phyloP scores from a whole-genome alignment of 2,329 filamentous ascomycete species.

The Ascochyta pisi region DNA sequence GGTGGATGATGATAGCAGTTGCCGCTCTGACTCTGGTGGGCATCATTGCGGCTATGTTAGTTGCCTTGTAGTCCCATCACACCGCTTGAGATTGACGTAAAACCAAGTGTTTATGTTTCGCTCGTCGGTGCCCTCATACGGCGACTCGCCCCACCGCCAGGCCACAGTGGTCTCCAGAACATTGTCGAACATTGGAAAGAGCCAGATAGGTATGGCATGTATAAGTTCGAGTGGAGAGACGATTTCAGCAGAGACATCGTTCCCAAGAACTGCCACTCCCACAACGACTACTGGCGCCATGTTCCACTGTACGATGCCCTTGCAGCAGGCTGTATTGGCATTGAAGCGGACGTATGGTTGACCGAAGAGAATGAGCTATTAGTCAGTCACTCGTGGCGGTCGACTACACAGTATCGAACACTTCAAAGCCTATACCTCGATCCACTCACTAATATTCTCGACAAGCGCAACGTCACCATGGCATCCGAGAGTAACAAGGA shows the following conservation, averaged over 20 bases:
- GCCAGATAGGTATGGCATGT: slow-evolving; percentile 27
- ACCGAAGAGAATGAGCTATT: slow-evolving; percentile 30
- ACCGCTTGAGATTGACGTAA: slow-evolving; percentile 9
- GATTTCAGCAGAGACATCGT: slow-evolving; percentile 49
- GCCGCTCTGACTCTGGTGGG: slow-evolving; percentile 24
- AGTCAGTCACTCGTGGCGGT: slow-evolving; percentile 37
- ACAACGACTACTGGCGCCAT: slow-evolving; percentile 54
- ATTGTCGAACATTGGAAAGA: slow-evolving; percentile 28
- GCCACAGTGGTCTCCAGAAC: no score
- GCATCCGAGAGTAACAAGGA: slow-evolving; percentile 30
- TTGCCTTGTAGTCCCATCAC: neutral
- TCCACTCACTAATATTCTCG: slow-evolving; percentile 53
- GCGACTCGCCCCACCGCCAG: no score
- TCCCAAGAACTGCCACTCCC: slow-evolving; percentile 50
- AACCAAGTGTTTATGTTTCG: slow-evolving; percentile 4
- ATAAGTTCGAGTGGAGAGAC: slow-evolving; percentile 41
- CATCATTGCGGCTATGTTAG: slow-evolving; percentile 29
- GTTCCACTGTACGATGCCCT: slow-evolving; percentile 52
- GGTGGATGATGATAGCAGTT: slow-evolving; percentile 15
- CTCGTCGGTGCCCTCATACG: no score
- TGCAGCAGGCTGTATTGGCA: slow-evolving; percentile 45
- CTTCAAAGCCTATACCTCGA: slow-evolving; percentile 38
- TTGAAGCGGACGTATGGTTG: slow-evolving; percentile 46
- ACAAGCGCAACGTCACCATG: slow-evolving; percentile 32
- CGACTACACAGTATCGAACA: slow-evolving; percentile 29